phyloP scores from a whole-genome alignment of 176 grass and related monocot genomes.

The Ananas comosus region DNA sequence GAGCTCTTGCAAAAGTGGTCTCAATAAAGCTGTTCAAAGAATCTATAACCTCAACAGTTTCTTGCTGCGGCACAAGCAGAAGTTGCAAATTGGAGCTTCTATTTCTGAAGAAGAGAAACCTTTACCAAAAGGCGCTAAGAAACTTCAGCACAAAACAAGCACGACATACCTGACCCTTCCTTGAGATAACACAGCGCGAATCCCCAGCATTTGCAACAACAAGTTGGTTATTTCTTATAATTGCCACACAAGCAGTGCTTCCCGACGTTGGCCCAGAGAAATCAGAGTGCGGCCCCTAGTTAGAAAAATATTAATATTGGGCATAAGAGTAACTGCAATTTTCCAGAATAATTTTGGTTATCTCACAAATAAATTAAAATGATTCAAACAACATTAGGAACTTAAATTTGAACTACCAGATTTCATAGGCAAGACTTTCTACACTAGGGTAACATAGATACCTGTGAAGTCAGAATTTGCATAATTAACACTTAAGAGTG shows the following conservation, averaged over 20 bases:
- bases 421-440: not conserved
- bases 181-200: slow-evolving; percentile 91
- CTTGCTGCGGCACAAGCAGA: no score
- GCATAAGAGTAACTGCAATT: slow-evolving; percentile 10
- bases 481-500: not conserved
- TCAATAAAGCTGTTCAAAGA: no score
- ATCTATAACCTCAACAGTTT: no score
- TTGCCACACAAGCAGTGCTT: slow-evolving; percentile 85
- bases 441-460: not conserved
- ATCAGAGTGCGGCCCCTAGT: slow-evolving; percentile 90
- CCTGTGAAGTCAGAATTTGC: not conserved
- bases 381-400: not conserved
- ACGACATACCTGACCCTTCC: slow-evolving; percentile 62
- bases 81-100: no score
- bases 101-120: no score
- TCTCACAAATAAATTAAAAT: not conserved
- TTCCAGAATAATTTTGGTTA: not conserved
- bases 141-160: not conserved
- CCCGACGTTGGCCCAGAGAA: slow-evolving; percentile 72
- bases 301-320: slow-evolving; percentile 2
- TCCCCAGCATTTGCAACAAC: slow-evolving; percentile 91
- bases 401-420: not conserved
- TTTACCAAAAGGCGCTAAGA: no score
- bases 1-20: no score
- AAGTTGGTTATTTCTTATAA: slow-evolving; percentile 72